phyloP scores from a whole-genome alignment of 2,329 filamentous ascomycete genomes.

The Beauveria varroae region DNA sequence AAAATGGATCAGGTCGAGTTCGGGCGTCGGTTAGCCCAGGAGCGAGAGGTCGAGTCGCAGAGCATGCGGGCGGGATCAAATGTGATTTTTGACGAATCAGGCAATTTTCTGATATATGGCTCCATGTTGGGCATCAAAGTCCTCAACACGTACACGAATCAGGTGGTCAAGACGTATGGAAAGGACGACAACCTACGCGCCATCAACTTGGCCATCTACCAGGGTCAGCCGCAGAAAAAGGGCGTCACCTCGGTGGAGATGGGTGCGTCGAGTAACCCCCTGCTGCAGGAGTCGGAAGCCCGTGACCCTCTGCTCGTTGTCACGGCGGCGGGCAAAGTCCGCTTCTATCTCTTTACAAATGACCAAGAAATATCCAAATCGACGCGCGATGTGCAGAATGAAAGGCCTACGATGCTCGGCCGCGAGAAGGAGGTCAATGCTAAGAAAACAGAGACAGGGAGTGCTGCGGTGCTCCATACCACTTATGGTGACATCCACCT shows the following conservation, averaged over 20 bases:
- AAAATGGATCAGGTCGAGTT: constrained; percentile 89
- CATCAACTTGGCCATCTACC: constrained; percentile 79
- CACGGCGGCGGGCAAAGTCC: constrained; percentile 77
- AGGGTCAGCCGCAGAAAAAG: constrained; percentile 93
- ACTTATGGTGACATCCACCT: constrained; percentile 91
- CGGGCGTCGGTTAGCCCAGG: constrained; percentile 75
- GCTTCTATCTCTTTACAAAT: constrained; percentile 98
- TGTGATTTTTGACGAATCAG: constrained; percentile 91
- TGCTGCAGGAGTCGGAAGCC: constrained; percentile 84
- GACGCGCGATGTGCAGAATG: constrained; percentile 86
- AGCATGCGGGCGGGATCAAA: constrained; percentile 65
- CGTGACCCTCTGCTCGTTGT: constrained; percentile 82
- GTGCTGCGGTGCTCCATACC: constrained; percentile 80
- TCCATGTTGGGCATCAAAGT: constrained; percentile 91
- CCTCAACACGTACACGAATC: constrained; percentile 90
- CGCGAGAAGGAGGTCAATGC: constrained; percentile 43
- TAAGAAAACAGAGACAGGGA: constrained; percentile 65
- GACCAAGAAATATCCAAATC: constrained; percentile 76
- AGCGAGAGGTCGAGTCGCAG: constrained; percentile 74
- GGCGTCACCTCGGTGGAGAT: constrained; percentile 90
- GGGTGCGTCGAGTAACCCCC: constrained; percentile 89
- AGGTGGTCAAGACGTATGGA: constrained; percentile 82
- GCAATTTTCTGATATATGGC: constrained; percentile 90
- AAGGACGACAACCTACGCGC: constrained; percentile 83
- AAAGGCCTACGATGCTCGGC: constrained; percentile 67